Evolutionary conservation across 306 rosid species (phyloP).

Genomic region (Gynostemma pentaphyllum): DNA sequence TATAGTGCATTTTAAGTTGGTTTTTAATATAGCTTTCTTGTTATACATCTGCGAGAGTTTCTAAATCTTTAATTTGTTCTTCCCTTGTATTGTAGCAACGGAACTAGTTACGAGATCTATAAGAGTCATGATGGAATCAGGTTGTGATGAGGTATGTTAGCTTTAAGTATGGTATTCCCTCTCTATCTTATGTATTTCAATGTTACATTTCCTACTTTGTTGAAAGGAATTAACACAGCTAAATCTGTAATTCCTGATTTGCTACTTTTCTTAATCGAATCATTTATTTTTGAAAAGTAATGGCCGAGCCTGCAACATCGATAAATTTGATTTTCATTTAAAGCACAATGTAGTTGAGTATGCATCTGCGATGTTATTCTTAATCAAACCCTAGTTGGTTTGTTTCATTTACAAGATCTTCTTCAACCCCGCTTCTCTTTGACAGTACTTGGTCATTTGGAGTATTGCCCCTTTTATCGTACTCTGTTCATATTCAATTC

Average conservation of each 20-base stretch:
- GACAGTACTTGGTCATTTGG: neutral
- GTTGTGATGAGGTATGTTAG: slow-evolving; percentile 82
- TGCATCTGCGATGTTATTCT: neutral
- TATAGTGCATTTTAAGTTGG: neutral
- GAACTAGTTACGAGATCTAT: slow-evolving; percentile 85
- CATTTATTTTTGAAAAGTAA: neutral
- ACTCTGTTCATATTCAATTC: neutral
- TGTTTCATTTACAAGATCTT: neutral
- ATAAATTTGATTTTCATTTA: neutral
- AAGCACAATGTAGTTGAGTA: neutral
- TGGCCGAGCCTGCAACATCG: neutral
- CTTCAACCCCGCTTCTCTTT: neutral
- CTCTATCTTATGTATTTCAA: neutral
- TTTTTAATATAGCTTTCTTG: neutral
- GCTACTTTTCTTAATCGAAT: neutral
- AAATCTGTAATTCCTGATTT: neutral
- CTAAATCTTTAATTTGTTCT: slow-evolving; percentile 6
- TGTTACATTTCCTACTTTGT: neutral
- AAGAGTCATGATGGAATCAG: slow-evolving; percentile 89
- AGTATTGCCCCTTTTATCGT: neutral
- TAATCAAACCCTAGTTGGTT: neutral
- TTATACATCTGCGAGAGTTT: neutral
- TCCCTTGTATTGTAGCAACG: slow-evolving; percentile 47
- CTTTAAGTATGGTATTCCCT: neutral
- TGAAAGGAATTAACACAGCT: neutral